Percentiles rank a stretch among this genome's conserved stretches.
phyloP scores from a whole-genome alignment of 1,139 yeast genomes.

The Wickerhamomyces sp. region DNA sequence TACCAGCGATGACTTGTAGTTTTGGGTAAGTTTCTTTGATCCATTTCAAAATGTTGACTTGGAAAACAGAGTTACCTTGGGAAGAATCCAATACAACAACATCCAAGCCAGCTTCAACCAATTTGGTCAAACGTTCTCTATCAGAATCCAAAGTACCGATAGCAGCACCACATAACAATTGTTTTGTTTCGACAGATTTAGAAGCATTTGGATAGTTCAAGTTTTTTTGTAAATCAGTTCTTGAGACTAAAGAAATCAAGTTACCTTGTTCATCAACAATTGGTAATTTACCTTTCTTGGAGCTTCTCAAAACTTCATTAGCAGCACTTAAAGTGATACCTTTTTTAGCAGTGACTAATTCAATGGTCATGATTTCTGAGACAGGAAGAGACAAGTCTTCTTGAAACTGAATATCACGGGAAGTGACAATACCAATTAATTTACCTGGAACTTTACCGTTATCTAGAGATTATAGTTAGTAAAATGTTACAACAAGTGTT shows the following conservation, averaged over 20 bases:
- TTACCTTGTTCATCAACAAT: constrained; percentile 75
- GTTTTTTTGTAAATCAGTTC: constrained; percentile 96
- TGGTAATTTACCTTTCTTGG: constrained; percentile 97
- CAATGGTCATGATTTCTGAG: constrained; percentile 84
- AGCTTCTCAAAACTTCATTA: constrained; percentile 81
- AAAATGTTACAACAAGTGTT: too few species aligned
- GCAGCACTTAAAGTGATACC: constrained; percentile 85
- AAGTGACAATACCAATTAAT: constrained; percentile 90
- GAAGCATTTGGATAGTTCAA: constrained; percentile 92
- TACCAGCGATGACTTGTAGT: constrained; percentile 92
- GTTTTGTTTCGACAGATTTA: constrained; percentile 89
- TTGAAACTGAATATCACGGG: constrained; percentile 95
- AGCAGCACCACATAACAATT: constrained; percentile 97
- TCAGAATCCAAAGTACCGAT: constrained; percentile 92
- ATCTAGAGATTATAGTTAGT: constrained; percentile 43
- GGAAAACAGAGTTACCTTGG: constrained; percentile 96
- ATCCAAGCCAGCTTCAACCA: constrained; percentile 96
- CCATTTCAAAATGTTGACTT: constrained; percentile 89
- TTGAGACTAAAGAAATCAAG: constrained; percentile 82
- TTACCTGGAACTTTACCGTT: constrained; percentile 85
- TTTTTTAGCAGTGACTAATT: constrained; percentile 75
- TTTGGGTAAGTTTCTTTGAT: constrained; percentile 77
- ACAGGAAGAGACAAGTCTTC: constrained; percentile 64
- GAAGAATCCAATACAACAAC: constrained; percentile 95
- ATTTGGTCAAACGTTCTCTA: constrained; percentile 73